phyloP scores from a whole-genome alignment of 257 asterid species.

The Solanum corneliomulleri region DNA sequence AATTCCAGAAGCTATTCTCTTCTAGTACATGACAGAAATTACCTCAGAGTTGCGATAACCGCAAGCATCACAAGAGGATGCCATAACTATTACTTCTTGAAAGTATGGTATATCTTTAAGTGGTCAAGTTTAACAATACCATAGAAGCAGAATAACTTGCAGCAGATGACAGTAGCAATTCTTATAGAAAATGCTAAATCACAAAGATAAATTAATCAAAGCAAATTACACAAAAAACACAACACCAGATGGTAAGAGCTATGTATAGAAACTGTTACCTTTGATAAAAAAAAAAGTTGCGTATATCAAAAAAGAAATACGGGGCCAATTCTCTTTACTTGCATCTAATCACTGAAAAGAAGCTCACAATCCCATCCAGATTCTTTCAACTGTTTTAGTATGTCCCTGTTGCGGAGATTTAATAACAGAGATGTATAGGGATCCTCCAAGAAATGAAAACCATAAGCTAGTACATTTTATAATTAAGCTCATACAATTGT shows the following conservation, averaged over 20 bases:
- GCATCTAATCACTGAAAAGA: background rate
- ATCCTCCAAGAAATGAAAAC: background rate
- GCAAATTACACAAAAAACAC: background rate
- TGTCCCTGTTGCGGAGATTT: background rate
- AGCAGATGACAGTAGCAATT: background rate
- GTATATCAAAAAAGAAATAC: background rate
- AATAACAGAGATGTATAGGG: background rate
- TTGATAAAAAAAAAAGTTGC: background rate
- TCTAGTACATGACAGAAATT: background rate
- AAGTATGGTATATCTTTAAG: slow-evolving; percentile 80
- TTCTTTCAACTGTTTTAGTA: background rate
- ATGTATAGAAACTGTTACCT: background rate
- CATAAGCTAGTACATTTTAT: background rate
- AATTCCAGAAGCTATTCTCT: background rate
- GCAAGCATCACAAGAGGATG: slow-evolving; percentile 79
- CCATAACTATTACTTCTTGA: slow-evolving; percentile 92
- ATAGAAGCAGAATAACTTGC: background rate
- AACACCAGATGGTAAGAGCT: background rate
- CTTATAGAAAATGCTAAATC: background rate
- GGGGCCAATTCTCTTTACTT: background rate
- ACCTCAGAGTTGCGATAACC: slow-evolving; percentile 96
- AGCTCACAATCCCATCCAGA: background rate
- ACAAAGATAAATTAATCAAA: background rate
- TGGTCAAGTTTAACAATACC: slow-evolving; percentile 40
- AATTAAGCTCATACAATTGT: background rate